Percentiles rank a stretch among this genome's conserved stretches.
phyloP scores from a whole-genome alignment of 2,329 filamentous ascomycete species.

The Claviceps sp. region DNA sequence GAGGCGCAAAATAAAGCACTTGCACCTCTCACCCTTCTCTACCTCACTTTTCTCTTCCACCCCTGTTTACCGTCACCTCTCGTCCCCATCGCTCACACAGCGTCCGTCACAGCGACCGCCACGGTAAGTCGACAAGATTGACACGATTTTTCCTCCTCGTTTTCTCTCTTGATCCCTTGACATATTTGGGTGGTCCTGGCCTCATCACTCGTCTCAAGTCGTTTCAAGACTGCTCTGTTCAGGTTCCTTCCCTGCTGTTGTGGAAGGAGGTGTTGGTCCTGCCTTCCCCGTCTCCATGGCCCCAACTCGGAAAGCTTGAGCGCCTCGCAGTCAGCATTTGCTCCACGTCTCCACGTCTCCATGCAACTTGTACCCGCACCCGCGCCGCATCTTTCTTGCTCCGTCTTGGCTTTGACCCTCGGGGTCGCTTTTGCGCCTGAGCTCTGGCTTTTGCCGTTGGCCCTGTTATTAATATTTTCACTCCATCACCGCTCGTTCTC shows the following conservation, averaged over 20 bases:
- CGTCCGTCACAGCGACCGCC: not conserved
- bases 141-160: slow-evolving; percentile 2
- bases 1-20: no score
- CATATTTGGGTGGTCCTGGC: slow-evolving; percentile 1
- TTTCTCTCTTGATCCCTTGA: not conserved
- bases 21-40: no score
- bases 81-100: not conserved
- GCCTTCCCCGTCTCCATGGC: not conserved
- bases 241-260: no score
- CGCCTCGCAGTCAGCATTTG: not conserved
- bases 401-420: not conserved
- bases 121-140: slow-evolving; percentile 18
- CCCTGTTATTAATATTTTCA: slow-evolving; percentile 3
- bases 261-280: no score
- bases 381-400: slow-evolving; percentile 4
- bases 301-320: no score
- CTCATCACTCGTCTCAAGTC: not conserved
- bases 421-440: not conserved
- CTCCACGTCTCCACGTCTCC: slow-evolving; percentile 2
- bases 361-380: slow-evolving; percentile 4
- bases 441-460: slow-evolving; percentile 10
- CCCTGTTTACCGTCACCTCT: not conserved
- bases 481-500: slow-evolving; percentile 1
- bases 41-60: no score
- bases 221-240: no score